A percentile compares a stretch with the other conserved stretches of the same genome.
phyloP scores from a whole-genome alignment of 805 yeast species.

The Jamesozyma spencerorum region DNA sequence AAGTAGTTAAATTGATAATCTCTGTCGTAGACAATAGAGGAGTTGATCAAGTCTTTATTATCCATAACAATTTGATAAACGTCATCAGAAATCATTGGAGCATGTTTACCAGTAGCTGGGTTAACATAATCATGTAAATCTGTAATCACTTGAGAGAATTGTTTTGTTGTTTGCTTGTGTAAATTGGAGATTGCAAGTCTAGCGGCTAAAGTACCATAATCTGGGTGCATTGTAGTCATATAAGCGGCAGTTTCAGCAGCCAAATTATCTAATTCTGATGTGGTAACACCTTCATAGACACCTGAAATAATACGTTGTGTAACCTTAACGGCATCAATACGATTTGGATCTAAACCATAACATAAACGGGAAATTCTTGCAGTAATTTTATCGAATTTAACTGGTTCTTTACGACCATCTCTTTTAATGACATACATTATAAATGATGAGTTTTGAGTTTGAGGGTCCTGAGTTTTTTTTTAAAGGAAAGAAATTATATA shows the following conservation, averaged over 20 bases:
- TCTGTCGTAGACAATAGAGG: constrained; percentile 65
- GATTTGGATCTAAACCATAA: constrained; percentile 84
- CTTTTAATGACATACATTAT: constrained; percentile 80
- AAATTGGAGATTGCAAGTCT: constrained; percentile 90
- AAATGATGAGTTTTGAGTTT: not conserved
- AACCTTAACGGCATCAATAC: constrained; percentile 90
- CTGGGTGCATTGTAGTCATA: constrained; percentile 98
- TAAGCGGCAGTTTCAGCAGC: constrained; percentile 97
- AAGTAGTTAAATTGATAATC: constrained; percentile 75
- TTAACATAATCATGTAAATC: constrained; percentile 70
- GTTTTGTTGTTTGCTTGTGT: constrained; percentile 88
- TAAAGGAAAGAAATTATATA: not conserved
- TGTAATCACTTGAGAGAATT: constrained; percentile 66
- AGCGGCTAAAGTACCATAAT: constrained; percentile 89
- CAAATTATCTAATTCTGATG: constrained; percentile 70
- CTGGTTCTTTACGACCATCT: constrained; percentile 92
- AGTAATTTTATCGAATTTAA: constrained; percentile 92
- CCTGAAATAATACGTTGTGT: constrained; percentile 94
- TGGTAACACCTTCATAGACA: constrained; percentile 94
- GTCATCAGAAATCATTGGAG: constrained; percentile 64
- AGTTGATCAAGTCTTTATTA: constrained; percentile 57
- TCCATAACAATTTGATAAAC: constrained; percentile 54
- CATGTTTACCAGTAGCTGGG: constrained; percentile 62
- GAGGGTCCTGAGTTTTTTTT: not conserved
- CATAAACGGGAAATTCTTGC: constrained; percentile 90